A percentile compares a stretch with the other conserved stretches of the same genome.
Conservation (phyloP, 495 filamentous ascomycete species). For the Aspergillus bridgeri region DNA sequence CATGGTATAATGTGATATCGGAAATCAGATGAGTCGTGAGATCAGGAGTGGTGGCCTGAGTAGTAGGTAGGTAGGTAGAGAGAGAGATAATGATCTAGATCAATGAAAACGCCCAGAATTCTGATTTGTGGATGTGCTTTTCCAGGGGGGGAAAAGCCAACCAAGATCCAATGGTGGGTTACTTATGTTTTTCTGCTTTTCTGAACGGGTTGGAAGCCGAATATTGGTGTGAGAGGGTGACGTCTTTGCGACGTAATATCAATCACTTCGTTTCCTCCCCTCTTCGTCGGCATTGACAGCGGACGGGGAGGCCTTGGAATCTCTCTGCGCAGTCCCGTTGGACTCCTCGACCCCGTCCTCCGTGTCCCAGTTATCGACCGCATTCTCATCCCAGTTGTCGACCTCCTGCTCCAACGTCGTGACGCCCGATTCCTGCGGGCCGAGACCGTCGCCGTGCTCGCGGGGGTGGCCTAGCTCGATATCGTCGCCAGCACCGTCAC, state of each 20-base stretch:
- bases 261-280: conserved; percentile 24
- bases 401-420: conserved; percentile 66
- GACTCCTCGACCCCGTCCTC: conserved; percentile 43
- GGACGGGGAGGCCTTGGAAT: conserved; percentile 7
- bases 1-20: not conserved
- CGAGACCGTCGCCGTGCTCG: conserved; percentile 49
- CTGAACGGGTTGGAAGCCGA: not conserved
- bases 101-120: not conserved
- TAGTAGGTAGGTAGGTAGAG: not conserved
- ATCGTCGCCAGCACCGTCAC: conserved; percentile 53
- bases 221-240: not conserved
- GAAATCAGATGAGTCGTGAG: not conserved
- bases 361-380: conserved; percentile 67
- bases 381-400: conserved; percentile 83
- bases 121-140: not conserved
- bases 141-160: not conserved
- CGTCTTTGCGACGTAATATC: not conserved
- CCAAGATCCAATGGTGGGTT: not conserved
- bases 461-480: conserved; percentile 54
- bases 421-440: conserved; percentile 54
- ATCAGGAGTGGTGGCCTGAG: not conserved
- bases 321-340: conserved; percentile 6
- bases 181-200: not conserved
- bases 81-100: not conserved
- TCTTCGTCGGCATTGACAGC: conserved; percentile 6